Conservation (phyloP, 2,329 filamentous ascomycete species). For the Colletotrichum navitas region DNA sequence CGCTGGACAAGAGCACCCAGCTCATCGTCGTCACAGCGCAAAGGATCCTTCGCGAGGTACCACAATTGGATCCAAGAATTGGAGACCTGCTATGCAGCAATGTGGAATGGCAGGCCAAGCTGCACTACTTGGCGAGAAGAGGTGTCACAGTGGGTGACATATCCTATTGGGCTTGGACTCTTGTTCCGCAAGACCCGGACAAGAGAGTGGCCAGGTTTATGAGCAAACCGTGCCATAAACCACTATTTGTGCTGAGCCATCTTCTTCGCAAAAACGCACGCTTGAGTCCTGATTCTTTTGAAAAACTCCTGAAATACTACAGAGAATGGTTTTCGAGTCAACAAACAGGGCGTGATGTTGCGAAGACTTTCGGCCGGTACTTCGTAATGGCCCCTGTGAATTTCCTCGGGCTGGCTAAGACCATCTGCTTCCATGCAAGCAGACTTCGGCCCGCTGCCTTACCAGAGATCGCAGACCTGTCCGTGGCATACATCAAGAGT, state of each 20-base stretch:
- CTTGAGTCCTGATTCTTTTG: conserved; percentile 18
- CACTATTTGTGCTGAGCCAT: conserved; percentile 36
- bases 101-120: not conserved
- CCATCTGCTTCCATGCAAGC: conserved; percentile 32
- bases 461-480: conserved; percentile 48
- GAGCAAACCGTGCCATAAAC: conserved; percentile 22
- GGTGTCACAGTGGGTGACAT: conserved; percentile 14
- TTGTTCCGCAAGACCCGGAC: conserved; percentile 24
- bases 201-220: conserved; percentile 29
- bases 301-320: conserved; percentile 33
- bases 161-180: conserved; percentile 28
- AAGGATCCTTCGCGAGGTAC: conserved; percentile 15
- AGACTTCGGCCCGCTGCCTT: conserved; percentile 48
- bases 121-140: conserved; percentile 1
- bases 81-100: conserved; percentile 5
- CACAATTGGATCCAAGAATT: conserved; percentile 20
- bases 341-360: not conserved
- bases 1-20: not conserved
- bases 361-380: not conserved
- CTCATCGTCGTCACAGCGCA: conserved; percentile 33
- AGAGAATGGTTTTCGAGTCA: conserved; percentile 23
- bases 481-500: conserved; percentile 48
- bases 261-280: conserved; percentile 24
- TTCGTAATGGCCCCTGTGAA: conserved; percentile 5
- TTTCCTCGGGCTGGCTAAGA: conserved; percentile 2